Conservation (phyloP, 179 eudicot species). For the Gypsophila paniculata region DNA sequence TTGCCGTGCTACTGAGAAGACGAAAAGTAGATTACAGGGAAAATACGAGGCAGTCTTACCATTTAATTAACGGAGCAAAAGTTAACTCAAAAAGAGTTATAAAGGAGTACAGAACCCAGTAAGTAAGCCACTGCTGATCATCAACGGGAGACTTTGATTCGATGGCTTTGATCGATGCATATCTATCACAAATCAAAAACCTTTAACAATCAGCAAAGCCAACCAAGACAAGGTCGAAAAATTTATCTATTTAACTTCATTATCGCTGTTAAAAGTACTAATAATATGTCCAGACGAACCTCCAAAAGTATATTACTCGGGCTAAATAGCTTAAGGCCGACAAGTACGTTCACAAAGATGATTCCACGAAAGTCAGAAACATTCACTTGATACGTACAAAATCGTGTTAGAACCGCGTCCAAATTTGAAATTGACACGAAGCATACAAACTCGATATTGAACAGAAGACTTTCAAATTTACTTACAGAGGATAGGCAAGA, state of each 20-base stretch:
- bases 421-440: not conserved
- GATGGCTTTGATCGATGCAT: slow-evolving; percentile 87
- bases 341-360: not conserved
- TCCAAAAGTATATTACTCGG: no score
- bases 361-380: not conserved
- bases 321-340: not conserved
- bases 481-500: slow-evolving; percentile 92
- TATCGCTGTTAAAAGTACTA: no score
- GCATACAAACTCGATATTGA: no score
- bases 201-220: not conserved
- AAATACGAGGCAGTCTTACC: slow-evolving; percentile 42
- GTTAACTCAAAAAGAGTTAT: slow-evolving; percentile 94
- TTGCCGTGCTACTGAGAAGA: not conserved
- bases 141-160: slow-evolving; percentile 79
- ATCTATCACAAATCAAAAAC: slow-evolving; percentile 35
- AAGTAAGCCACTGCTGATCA: slow-evolving; percentile 95
- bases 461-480: slow-evolving; percentile 6
- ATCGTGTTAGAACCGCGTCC: not conserved
- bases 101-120: slow-evolving; percentile 86
- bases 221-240: not conserved
- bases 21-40: not conserved
- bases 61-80: slow-evolving; percentile 70
- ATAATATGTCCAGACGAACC: no score
- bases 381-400: no score
- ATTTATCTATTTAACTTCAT: not conserved